Conservation (phyloP, 257 asterid genomes). For the Linderniella brevidens region DNA sequence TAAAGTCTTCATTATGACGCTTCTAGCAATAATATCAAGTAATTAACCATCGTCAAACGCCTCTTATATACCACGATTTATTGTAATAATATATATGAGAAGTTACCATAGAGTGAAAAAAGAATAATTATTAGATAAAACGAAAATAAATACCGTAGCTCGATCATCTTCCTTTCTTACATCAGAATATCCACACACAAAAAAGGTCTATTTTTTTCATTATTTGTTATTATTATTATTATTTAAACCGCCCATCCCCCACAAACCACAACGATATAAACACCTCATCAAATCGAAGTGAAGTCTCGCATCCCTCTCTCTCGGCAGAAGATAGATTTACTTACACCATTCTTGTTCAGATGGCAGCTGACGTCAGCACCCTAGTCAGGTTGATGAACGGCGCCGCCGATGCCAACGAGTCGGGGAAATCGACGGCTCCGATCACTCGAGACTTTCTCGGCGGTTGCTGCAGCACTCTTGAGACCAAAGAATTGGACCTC, state of each 20-base stretch:
- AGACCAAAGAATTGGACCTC: slow-evolving; percentile 66
- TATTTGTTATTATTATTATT: neutral
- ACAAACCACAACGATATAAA: neutral
- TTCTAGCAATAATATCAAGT: slow-evolving; percentile 5
- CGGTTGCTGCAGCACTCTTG: slow-evolving; percentile 24
- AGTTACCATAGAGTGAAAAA: no score
- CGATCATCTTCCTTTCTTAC: no score
- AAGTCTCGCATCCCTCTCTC: slow-evolving; percentile 2
- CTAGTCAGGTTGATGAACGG: slow-evolving; percentile 38
- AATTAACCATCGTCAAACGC: neutral
- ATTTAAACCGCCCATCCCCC: no score
- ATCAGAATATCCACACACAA: no score
- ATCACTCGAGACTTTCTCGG: slow-evolving; percentile 72
- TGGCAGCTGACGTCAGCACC: slow-evolving; percentile 68
- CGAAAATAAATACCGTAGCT: no score
- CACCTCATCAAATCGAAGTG: neutral
- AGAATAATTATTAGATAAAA: no score
- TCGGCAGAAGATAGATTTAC: no score
- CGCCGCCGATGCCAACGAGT: slow-evolving; percentile 22
- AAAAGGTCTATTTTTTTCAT: no score
- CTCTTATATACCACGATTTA: slow-evolving; percentile 9
- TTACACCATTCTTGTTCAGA: slow-evolving; percentile 6
- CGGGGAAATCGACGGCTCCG: slow-evolving; percentile 43
- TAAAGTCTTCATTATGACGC: slow-evolving; percentile 14
- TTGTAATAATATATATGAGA: neutral